Conservation (phyloP, 129 eudicot species). For the Arctium minus region DNA sequence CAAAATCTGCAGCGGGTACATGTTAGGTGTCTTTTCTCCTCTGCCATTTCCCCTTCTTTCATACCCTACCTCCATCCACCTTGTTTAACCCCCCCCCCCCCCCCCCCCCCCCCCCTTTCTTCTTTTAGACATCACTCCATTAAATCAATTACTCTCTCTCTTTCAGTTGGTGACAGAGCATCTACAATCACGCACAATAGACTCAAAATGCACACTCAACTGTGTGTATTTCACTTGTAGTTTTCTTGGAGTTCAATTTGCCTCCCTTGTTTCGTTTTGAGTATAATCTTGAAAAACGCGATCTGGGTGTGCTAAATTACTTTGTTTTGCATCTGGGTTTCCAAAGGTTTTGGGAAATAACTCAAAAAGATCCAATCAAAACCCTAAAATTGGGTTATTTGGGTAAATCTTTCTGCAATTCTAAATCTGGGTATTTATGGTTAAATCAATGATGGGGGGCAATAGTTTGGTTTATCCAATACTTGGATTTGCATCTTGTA, state of each 20-base stretch:
- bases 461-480: slow-evolving; percentile 62
- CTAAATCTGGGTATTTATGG: slow-evolving; percentile 29
- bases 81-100: neutral
- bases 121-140: neutral
- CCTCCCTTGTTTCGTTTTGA: slow-evolving; percentile 7
- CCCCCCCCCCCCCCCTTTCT: neutral
- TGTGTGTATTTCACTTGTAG: slow-evolving; percentile 1
- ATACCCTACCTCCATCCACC: neutral
- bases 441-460: slow-evolving; percentile 41
- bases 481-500: slow-evolving; percentile 59
- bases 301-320: slow-evolving; percentile 38
- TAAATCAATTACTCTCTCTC: neutral
- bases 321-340: slow-evolving; percentile 19
- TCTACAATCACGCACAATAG: neutral
- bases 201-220: neutral
- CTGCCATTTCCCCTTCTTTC: neutral
- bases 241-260: slow-evolving; percentile 21
- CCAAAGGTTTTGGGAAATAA: slow-evolving; percentile 1
- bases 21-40: slow-evolving; percentile 7
- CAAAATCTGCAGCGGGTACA: slow-evolving; percentile 17
- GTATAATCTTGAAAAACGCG: slow-evolving; percentile 25
- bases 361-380: neutral
- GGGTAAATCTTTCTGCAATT: neutral
- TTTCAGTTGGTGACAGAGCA: neutral
- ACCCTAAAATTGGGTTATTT: slow-evolving; percentile 2